Evolutionary conservation across 345 rosid genomes (phyloP), one percentile per base, ranked within the genome.

Genomic region (Citrus medica): DNA sequence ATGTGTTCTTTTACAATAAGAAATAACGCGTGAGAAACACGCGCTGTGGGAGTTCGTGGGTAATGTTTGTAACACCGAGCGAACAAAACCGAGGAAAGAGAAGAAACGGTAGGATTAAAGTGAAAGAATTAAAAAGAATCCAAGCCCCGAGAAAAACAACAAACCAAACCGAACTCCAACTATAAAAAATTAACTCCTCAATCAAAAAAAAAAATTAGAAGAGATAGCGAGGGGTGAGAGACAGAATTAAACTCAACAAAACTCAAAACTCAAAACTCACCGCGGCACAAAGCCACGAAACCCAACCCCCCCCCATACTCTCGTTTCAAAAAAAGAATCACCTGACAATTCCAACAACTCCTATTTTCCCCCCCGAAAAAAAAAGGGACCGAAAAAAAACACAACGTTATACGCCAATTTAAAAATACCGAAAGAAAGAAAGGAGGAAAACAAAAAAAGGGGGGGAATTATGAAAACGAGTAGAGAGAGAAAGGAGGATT

Each of bases 271-370:
- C n/a, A n/a, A 33, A 70, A 42, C 67, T 58, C 75, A 74, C 48
- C 67, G 59, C 61, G 25, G 32, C 74, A 55, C 38, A 63, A 75
- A 60, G 58, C 58, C 22, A 53, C 58, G 19, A 53, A 53, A 17
- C 22, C 7, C 58, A 53, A 53, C 58, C 22, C 25, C 25, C 33
- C 67, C 48, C 5, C 5, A 13, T 13, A 33, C 67, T 73, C 76
- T 60, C 82, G 70, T 72, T 37, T 42, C 30, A n/a, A 65, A 27
- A 78, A 24, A 58, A 67, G 79, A 24, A 80, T 74, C 84, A 79
- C 79, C 91, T 85, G 87, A 85, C 88, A 79, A 81, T 73, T 69
- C 85, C 86, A 80, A 87, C 67, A 74, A 66, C 58, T 75, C 27
- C 32, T 42, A 63, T 63, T 75, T 75, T 60, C 6, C 35, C 35